Conservation (phyloP, 1,284 basidiomycete genomes). For the Phaffia rhodozyma region DNA sequence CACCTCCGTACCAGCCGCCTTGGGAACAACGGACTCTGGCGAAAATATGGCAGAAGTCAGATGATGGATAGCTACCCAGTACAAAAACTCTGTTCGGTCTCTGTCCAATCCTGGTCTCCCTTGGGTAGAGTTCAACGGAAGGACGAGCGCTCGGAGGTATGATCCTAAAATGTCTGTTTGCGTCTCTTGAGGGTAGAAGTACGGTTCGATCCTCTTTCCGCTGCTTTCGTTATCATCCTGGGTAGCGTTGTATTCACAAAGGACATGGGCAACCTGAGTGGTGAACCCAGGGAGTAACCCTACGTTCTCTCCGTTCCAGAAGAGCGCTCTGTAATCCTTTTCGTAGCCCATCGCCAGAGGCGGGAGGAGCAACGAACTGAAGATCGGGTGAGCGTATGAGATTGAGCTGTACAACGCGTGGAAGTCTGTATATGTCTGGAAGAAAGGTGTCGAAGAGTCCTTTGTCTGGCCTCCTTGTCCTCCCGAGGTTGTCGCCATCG, state of each 20-base stretch:
- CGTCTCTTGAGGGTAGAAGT: conserved; percentile 57
- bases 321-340: conserved; percentile 65
- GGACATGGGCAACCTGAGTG: conserved; percentile 41
- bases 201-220: conserved; percentile 43
- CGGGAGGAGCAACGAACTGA: conserved; percentile 63
- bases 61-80: conserved; percentile 64
- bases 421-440: conserved; percentile 88
- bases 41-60: conserved; percentile 57
- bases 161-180: conserved; percentile 52
- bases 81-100: conserved; percentile 45
- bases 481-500: background rate
- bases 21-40: no score
- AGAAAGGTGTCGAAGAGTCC: conserved; percentile 53
- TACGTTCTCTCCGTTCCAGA: conserved; percentile 68
- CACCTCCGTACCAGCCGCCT: conserved; percentile 26
- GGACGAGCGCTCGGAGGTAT: conserved; percentile 35
- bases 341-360: conserved; percentile 59
- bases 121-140: background rate
- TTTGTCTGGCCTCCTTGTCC: background rate
- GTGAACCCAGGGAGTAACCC: conserved; percentile 46
- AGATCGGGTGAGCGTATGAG: conserved; percentile 71
- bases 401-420: conserved; percentile 77
- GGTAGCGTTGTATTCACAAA: background rate
- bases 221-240: conserved; percentile 26
- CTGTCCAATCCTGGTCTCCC: conserved; percentile 19